Evolutionary conservation across 2,329 filamentous ascomycete genomes (phyloP).

Genomic region (Sclerotinia minor): DNA sequence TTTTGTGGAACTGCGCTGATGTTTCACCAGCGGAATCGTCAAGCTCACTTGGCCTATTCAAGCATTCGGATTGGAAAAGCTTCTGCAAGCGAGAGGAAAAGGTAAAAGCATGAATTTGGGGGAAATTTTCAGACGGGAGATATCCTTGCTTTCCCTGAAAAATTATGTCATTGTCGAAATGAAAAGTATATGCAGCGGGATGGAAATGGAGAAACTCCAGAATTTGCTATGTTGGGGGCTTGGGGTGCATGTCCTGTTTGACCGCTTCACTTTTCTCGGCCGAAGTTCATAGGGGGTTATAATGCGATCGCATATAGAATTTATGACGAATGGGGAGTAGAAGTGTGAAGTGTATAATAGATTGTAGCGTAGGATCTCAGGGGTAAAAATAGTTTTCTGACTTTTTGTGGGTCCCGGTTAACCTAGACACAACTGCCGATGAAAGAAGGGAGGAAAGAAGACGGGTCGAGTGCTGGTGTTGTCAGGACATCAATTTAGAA

Average conservation of each 20-base stretch:
- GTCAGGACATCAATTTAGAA: too few species aligned
- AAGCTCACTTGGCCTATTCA: conserved; percentile 15
- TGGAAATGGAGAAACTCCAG: conserved; percentile 14
- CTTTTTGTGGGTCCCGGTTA: too few species aligned
- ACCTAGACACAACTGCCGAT: neutral
- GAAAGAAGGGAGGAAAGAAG: neutral
- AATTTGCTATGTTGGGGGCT: neutral
- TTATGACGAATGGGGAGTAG: too few species aligned
- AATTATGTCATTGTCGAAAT: conserved; percentile 18
- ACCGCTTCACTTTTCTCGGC: conserved; percentile 3
- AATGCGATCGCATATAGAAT: neutral
- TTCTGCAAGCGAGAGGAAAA: neutral
- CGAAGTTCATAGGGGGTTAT: neutral
- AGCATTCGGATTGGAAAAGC: neutral
- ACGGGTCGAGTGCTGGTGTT: neutral
- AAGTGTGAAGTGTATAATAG: neutral
- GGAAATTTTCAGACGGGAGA: neutral
- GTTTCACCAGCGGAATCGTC: neutral
- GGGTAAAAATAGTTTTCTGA: neutral
- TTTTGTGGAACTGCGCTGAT: neutral
- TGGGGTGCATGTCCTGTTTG: neutral
- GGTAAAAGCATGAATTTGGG: neutral
- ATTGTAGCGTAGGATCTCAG: neutral
- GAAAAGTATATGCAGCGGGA: conserved; percentile 12
- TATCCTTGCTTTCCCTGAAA: conserved; percentile 6